Conservation (phyloP, 305 asterid species). For the Fraxinus nigra region DNA sequence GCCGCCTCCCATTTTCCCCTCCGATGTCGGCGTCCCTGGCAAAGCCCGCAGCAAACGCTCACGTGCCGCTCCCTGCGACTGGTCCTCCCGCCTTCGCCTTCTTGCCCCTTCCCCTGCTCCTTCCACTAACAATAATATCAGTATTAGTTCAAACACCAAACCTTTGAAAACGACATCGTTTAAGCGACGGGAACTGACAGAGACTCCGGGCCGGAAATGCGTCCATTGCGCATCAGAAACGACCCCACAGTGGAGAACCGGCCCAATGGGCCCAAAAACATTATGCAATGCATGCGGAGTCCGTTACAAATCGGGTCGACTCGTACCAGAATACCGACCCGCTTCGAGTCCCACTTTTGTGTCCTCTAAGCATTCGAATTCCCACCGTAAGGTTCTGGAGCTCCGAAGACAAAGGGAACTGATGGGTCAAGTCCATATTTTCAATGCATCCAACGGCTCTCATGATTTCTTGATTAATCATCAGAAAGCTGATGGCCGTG, state of each 20-base stretch:
- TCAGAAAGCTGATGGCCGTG: slow-evolving; percentile 44
- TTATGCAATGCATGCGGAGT: slow-evolving; percentile 95
- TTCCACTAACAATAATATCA: neutral
- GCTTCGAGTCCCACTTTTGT: slow-evolving; percentile 90
- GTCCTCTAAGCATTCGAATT: slow-evolving; percentile 75
- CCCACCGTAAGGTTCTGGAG: slow-evolving; percentile 92
- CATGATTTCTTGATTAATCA: slow-evolving; percentile 75
- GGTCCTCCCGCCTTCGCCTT: slow-evolving; percentile 90
- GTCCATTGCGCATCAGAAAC: slow-evolving; percentile 89
- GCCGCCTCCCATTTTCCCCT: slow-evolving; percentile 48
- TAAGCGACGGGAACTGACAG: slow-evolving; percentile 43
- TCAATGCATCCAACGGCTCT: slow-evolving; percentile 59
- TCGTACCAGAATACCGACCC: slow-evolving; percentile 92
- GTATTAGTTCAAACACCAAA: neutral
- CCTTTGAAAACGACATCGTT: slow-evolving; percentile 30
- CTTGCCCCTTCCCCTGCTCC: slow-evolving; percentile 27
- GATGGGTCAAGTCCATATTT: slow-evolving; percentile 54
- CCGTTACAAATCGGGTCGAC: slow-evolving; percentile 85
- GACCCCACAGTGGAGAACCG: slow-evolving; percentile 98
- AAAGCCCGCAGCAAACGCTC: slow-evolving; percentile 97
- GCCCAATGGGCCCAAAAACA: slow-evolving; percentile 92
- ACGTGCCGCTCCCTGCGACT: slow-evolving; percentile 89
- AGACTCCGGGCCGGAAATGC: slow-evolving; percentile 65
- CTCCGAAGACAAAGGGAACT: slow-evolving; percentile 85
- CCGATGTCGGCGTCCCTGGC: slow-evolving; percentile 79